Evolutionary conservation across 345 rosid species (phyloP).

Genomic region (Eucalyptus curtisii): DNA sequence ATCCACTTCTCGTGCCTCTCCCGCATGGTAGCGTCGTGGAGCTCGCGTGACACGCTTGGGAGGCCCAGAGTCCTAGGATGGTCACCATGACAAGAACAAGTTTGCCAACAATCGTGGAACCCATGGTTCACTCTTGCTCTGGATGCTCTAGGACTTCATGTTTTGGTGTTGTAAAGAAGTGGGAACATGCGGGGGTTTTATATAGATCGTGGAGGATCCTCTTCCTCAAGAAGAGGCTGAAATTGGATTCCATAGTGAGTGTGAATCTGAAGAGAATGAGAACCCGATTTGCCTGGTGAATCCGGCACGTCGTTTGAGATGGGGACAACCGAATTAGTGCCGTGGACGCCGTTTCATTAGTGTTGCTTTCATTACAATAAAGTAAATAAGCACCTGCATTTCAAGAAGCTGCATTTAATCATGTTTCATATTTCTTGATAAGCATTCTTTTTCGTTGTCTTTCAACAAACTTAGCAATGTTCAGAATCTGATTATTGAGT

Average conservation of each 20-base stretch:
- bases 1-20: not conserved
- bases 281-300: not conserved
- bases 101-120: not conserved
- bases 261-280: not conserved
- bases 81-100: not conserved
- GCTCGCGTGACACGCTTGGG: not conserved
- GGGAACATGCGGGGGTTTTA: not conserved
- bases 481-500: not conserved
- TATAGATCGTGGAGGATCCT: not conserved
- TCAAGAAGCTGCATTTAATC: not conserved
- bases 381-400: not conserved
- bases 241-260: not conserved
- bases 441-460: not conserved
- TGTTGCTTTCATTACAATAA: not conserved
- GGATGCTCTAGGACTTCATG: not conserved
- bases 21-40: not conserved
- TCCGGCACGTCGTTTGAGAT: not conserved
- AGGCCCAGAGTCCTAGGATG: not conserved
- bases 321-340: not conserved
- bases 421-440: not conserved
- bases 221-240: not conserved
- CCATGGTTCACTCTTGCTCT: not conserved
- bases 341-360: not conserved
- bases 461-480: not conserved
- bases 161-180: not conserved